Evolutionary conservation across 257 asterid species (phyloP).

Genomic region (Solanum clarkiae): DNA sequence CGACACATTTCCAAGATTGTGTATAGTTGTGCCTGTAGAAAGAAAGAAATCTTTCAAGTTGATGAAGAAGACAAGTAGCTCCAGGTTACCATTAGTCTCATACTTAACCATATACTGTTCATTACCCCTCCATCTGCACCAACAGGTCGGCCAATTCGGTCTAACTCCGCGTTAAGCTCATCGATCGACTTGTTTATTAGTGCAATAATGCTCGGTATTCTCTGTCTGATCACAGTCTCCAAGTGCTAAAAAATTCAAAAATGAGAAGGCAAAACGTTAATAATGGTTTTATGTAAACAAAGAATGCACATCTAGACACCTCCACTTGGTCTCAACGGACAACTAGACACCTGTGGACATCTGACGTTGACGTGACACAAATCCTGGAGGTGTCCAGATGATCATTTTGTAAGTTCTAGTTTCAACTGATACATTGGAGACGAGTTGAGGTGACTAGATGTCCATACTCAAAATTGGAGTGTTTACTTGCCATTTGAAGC

Average conservation of each 20-base stretch:
- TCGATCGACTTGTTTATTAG: constrained; percentile 81
- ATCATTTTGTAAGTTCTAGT: neutral
- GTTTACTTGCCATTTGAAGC: neutral
- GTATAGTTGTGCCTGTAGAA: constrained; percentile 79
- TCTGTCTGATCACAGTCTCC: constrained; percentile 88
- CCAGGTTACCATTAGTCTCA: neutral
- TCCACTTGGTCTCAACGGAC: neutral
- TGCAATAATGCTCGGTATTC: constrained; percentile 89
- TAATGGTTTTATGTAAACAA: neutral
- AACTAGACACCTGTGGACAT: neutral
- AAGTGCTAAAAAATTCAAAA: constrained; percentile 43
- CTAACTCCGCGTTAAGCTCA: constrained; percentile 93
- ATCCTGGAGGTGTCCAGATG: neutral
- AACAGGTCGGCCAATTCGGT: constrained; percentile 87
- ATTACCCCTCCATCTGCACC: constrained; percentile 96
- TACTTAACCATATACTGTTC: neutral
- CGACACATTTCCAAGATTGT: constrained; percentile 95
- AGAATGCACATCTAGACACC: neutral
- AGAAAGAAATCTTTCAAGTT: constrained; percentile 6
- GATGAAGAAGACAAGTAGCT: neutral
- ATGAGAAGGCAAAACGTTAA: neutral
- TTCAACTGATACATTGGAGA: neutral
- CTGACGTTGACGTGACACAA: neutral
- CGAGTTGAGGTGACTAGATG: neutral
- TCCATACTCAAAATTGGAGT: neutral